These are phyloP conservation scores for Cercophora newfieldiana DNA, from an alignment of 495 filamentous ascomycete genomes.

Conservation along the genomic window DNA sequence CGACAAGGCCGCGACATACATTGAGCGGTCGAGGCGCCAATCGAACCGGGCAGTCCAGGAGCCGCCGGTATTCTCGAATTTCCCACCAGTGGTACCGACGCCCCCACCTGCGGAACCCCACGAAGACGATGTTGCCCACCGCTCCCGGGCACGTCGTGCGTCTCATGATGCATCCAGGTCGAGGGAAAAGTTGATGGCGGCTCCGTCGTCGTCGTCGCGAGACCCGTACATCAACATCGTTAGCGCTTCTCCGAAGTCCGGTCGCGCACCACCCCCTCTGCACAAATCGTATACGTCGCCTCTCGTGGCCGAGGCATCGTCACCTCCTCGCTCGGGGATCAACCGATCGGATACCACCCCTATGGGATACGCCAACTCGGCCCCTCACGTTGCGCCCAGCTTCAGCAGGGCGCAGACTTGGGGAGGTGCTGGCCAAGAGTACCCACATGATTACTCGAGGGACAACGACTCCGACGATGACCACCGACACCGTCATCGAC, in stretches of 20 bases:
- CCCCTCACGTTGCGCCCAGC: constrained; percentile 20
- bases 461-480: constrained; percentile 35
- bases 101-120: constrained; percentile 36
- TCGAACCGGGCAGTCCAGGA: constrained; percentile 11
- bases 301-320: constrained; percentile 25
- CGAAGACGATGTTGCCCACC: constrained; percentile 31
- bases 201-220: too few species aligned
- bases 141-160: constrained; percentile 37
- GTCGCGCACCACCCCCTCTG: constrained; percentile 31
- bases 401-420: constrained; percentile 29
- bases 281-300: constrained; percentile 33
- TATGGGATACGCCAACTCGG: constrained; percentile 14
- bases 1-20: constrained; percentile 26
- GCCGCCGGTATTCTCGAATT: not conserved
- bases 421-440: constrained; percentile 15
- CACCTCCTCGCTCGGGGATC: constrained; percentile 31
- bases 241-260: constrained; percentile 25
- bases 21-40: constrained; percentile 21
- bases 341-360: constrained; percentile 31
- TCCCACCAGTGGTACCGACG: constrained; percentile 34
- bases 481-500: constrained; percentile 20
- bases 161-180: constrained; percentile 43
- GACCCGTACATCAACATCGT: constrained; percentile 28
- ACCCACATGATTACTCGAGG: constrained; percentile 16
- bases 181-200: constrained; percentile 37